Base-by-base conservation (phyloP, 768 basidiomycete species). In the Rhodotorula toruloides region DNA sequence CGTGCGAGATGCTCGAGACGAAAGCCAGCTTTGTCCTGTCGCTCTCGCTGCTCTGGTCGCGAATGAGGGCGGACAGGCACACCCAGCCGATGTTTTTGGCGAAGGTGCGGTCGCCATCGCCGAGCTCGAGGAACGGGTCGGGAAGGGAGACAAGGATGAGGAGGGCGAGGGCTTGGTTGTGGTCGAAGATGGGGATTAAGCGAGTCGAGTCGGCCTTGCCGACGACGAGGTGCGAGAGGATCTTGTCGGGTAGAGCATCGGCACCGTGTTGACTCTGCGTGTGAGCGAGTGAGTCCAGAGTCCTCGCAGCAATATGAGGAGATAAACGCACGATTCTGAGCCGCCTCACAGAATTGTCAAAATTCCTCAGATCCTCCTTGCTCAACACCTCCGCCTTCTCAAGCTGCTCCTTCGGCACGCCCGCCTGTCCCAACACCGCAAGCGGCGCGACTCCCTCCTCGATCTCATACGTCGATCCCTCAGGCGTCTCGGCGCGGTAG, bases 11-110 rank as follows among this genome's bases (percentile, higher is more conserved):
- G 12, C 71, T 73, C 3, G 73, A 73, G 19, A 76, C 57, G 50
- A 76, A 75, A 7, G 72, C 61, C 7, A 75, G 74, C 53, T 74
- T 74, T 13, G 70, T 70, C 11, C 66, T 63, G 39, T 76, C 76
- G 13, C 71, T 68, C 43, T 70, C 68, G 14, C 66, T 55, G 27
- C 73, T 66, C 22, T 57, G 47, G 19, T 64, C 42, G 34, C 57
- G 57, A 16, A 50, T 9, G 10, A 64, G 56, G 4, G n/a, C 25
- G 19, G 55, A 32, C 3, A 64, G 50, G 55, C 34, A 42, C 22
- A 52, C 40, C 22, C 43, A 32, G 13, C 54, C 63, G 49, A 64
- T 29, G 37, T 53, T 56, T 14, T 39, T 13, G 36, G 43, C 1
- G 43, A 64, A 64, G 17, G 34, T 25, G 21, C 4, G 2, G 22